phyloP scores from a whole-genome alignment of 352 stramenopile genomes.

The Peronosclerospora sorghi region DNA sequence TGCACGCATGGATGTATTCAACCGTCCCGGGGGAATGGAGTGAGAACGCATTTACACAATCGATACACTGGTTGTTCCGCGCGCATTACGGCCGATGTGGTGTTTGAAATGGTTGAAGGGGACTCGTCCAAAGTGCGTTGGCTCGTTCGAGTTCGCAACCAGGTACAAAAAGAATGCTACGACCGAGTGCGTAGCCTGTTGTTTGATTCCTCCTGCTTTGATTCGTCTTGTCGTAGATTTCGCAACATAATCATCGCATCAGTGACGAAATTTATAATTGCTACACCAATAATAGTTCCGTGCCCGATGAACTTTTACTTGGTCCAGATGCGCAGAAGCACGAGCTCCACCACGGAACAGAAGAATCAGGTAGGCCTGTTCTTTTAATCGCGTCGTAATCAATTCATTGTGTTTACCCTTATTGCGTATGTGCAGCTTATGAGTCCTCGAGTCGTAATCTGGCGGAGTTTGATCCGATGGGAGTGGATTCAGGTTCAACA shows the following conservation, averaged over 20 bases:
- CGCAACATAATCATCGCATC: conserved; percentile 66
- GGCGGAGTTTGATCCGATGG: conserved; percentile 17
- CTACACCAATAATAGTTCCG: conserved; percentile 72
- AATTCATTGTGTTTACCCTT: not conserved
- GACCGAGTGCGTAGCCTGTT: not conserved
- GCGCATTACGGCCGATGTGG: conserved; percentile 60
- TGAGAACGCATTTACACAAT: conserved; percentile 68
- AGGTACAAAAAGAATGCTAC: conserved; percentile 27
- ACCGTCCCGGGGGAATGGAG: conserved; percentile 50
- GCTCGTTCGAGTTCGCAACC: conserved; percentile 69
- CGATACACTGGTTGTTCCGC: conserved; percentile 69
- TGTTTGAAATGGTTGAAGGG: conserved; percentile 36
- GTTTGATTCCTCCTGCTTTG: too few species aligned
- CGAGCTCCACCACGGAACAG: conserved; percentile 8
- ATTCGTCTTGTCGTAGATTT: too few species aligned
- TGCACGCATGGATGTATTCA: conserved; percentile 78
- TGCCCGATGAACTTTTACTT: conserved; percentile 58
- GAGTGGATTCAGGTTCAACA: conserved; percentile 11
- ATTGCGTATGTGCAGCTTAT: conserved; percentile 13
- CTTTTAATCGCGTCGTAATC: not conserved
- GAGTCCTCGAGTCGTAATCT: conserved; percentile 16
- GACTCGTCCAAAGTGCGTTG: conserved; percentile 37
- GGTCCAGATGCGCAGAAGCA: conserved; percentile 16
- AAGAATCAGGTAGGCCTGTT: conserved; percentile 10
- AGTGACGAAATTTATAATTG: conserved; percentile 70